phyloP scores from a whole-genome alignment of 352 stramenopile species.

The Thalassiosira mediterranea region DNA sequence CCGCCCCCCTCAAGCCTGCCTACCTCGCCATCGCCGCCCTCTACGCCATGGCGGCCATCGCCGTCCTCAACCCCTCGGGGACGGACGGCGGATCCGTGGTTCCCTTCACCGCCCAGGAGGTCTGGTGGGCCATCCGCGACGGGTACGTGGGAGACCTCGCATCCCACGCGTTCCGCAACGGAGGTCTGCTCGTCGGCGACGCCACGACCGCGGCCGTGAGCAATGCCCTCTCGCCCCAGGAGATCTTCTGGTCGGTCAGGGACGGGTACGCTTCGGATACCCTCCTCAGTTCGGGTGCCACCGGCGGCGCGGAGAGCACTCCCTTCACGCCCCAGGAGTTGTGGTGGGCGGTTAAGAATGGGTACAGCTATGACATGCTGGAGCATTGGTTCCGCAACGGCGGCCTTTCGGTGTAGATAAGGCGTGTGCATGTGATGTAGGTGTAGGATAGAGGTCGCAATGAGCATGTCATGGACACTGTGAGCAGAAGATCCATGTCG shows the following conservation, averaged over 20 bases:
- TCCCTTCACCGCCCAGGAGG: conserved; percentile 52
- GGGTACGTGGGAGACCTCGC: conserved; percentile 46
- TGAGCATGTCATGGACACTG: too few relatives aligned
- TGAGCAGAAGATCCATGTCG: too few relatives aligned
- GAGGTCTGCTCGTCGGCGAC: conserved; percentile 46
- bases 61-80: neutral
- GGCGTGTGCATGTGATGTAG: too few relatives aligned
- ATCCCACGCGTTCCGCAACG: conserved; percentile 46
- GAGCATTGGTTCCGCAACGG: conserved; percentile 57
- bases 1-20: conserved; percentile 32
- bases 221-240: conserved; percentile 30
- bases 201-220: conserved; percentile 4
- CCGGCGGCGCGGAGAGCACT: conserved; percentile 3
- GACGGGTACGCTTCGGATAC: conserved; percentile 47
- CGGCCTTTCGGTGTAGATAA: conserved; percentile 32
- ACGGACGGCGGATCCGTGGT: conserved; percentile 14
- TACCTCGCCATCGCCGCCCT: conserved; percentile 45
- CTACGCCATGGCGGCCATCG: conserved; percentile 27
- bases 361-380: conserved; percentile 49
- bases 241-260: conserved; percentile 37
- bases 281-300: conserved; percentile 8
- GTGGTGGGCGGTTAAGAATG: conserved; percentile 54
- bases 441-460: too few relatives aligned
- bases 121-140: conserved; percentile 52
- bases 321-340: conserved; percentile 52